phyloP scores from a whole-genome alignment of 805 yeast genomes.

The Brettanomyces bruxellensis region DNA sequence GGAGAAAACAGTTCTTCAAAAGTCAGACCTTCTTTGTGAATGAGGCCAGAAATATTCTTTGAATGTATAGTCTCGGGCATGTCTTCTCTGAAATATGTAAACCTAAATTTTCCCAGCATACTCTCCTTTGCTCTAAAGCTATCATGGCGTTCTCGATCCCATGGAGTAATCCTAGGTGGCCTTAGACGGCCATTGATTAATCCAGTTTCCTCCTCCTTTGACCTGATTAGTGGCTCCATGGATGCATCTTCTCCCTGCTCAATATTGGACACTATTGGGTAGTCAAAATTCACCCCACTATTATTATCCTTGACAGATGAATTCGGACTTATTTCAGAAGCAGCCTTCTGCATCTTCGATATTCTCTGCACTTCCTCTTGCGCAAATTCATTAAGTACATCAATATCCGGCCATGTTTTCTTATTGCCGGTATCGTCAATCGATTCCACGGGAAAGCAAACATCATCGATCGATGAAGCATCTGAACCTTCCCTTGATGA shows the following conservation, averaged over 20 bases:
- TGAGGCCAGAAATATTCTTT: slow-evolving; percentile 74
- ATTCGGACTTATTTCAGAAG: slow-evolving; percentile 18
- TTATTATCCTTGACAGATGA: slow-evolving; percentile 10
- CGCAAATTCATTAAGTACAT: slow-evolving; percentile 67
- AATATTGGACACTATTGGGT: slow-evolving; percentile 25
- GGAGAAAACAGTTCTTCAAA: slow-evolving; percentile 58
- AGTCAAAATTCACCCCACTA: slow-evolving; percentile 30
- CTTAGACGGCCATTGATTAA: slow-evolving; percentile 56
- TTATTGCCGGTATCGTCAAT: slow-evolving; percentile 23
- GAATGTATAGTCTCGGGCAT: slow-evolving; percentile 85
- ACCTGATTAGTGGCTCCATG: slow-evolving; percentile 16
- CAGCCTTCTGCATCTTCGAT: slow-evolving; percentile 17
- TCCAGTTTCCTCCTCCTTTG: slow-evolving; percentile 47
- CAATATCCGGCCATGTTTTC: slow-evolving; percentile 76
- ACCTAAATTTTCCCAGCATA: slow-evolving; percentile 50
- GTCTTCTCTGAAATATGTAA: slow-evolving; percentile 89
- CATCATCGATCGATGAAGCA: slow-evolving; percentile 80
- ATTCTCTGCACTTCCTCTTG: slow-evolving; percentile 47
- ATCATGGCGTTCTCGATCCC: slow-evolving; percentile 35
- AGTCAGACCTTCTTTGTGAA: slow-evolving; percentile 37
- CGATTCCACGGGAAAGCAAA: slow-evolving; percentile 77
- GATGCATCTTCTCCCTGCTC: slow-evolving; percentile 17
- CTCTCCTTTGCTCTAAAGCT: slow-evolving; percentile 12
- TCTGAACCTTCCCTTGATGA: slow-evolving; percentile 51
- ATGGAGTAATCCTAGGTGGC: slow-evolving; percentile 69